Evolutionary conservation across 306 rosid genomes (phyloP).

Genomic region (Dicorynia guianensis): DNA sequence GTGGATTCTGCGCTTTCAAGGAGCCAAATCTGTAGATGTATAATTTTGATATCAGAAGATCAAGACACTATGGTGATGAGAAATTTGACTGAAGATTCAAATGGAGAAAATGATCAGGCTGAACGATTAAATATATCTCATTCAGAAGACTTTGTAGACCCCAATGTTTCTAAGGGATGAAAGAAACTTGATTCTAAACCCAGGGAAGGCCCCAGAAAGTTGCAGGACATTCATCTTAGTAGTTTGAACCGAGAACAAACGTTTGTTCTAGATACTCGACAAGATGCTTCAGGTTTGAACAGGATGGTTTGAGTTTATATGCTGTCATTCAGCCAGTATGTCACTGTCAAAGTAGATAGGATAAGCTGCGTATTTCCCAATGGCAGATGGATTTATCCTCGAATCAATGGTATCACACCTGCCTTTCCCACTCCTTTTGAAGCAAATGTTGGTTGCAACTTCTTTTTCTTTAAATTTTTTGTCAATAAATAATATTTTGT

Average conservation of each 20-base stretch:
- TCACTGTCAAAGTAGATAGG: no score
- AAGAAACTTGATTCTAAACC: conserved; percentile 11
- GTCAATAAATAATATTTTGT: background rate
- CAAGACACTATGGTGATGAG: conserved; percentile 5
- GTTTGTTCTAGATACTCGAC: no score
- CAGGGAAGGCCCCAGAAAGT: background rate
- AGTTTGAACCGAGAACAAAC: background rate
- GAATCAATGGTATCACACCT: background rate
- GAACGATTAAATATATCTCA: conserved; percentile 2
- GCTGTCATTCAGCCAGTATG: no score
- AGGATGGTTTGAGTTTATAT: no score
- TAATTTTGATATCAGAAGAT: conserved; percentile 13
- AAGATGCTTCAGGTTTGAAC: no score
- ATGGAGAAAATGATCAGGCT: background rate
- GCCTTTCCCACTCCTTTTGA: conserved; percentile 10
- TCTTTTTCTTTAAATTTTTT: background rate
- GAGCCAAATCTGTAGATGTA: no score
- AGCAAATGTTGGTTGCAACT: background rate
- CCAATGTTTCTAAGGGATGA: background rate
- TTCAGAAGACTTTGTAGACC: background rate
- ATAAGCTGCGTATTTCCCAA: no score
- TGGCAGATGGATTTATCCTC: background rate
- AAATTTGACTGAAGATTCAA: conserved; percentile 11
- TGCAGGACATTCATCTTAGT: background rate
- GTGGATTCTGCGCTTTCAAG: no score